Evolutionary conservation across 179 eudicot species (phyloP), one percentile per base, ranked within the genome.

Genomic region (Beta lomatogona): DNA sequence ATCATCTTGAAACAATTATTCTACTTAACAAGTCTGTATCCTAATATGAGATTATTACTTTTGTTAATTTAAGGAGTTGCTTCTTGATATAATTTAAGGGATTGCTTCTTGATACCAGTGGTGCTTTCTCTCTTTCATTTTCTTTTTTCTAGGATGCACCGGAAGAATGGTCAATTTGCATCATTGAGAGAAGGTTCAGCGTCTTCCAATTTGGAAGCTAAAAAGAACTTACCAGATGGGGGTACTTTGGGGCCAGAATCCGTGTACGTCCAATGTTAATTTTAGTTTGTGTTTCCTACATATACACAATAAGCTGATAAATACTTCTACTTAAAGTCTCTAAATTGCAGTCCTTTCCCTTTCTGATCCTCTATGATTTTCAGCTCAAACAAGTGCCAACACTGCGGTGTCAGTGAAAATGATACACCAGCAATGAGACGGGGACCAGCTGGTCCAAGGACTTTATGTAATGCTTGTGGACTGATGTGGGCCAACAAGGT

Each of bases 401-500:
- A 94, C 79, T 94, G 98, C 80, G 94, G 92, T 65, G 91, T 88
- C 63, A 89, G 93, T 84, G 90, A 91, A 82, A 92, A 87, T 78
- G 87, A 89, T 25, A 92, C 98, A 58, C 98, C 97, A 46, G 89
- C 92, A 92, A 94, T 94, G 98, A 92, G 95, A 10, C 94, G 98
- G 70, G 98, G 98, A 63, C 98, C 98, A 67, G 86, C 88, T 80
- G 98, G 98, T 31, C 98, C 98, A 58, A 87, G 95, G 85, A 92
- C 98, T 73, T 84, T 94, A 57, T 94, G 98, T 86, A 94, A 94
- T 87, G 98, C 98, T 69, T 94, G 98, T 76, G 98, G 98, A 59
- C 92, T 94, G 71, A 91, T 87, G 83, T 94, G 98, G 98, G 93
- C 95, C 63, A 94, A 90, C 85, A 94, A 94, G 96, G 98, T 94